Conservation (phyloP, 805 yeast species). For the Kodamaea laetipori region DNA sequence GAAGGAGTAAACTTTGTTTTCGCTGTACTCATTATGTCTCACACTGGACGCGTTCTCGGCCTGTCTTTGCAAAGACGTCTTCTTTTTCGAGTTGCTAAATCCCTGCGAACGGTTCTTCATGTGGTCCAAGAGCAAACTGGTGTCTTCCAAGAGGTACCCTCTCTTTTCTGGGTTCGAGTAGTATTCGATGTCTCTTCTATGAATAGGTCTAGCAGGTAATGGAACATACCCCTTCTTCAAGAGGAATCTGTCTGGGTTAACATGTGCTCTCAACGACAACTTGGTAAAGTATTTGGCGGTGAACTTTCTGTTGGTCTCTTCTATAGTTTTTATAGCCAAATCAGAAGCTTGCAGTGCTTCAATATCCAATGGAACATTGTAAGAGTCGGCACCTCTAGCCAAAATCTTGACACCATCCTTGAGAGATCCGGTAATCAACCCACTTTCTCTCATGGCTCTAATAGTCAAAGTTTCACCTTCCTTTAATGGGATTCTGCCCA, state of each 20-base stretch:
- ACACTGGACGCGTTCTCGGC: constrained; percentile 33
- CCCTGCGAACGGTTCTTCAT: constrained; percentile 23
- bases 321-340: constrained; percentile 73
- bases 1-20: constrained; percentile 15
- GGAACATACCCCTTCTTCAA: constrained; percentile 79
- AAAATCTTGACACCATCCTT: constrained; percentile 81
- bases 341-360: constrained; percentile 83
- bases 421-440: constrained; percentile 70
- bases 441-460: constrained; percentile 71
- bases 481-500: constrained; percentile 60
- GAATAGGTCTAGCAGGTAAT: constrained; percentile 80
- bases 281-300: constrained; percentile 67
- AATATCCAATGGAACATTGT: constrained; percentile 63
- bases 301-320: constrained; percentile 69
- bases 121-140: constrained; percentile 41
- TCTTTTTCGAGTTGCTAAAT: constrained; percentile 28
- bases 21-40: constrained; percentile 16
- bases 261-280: constrained; percentile 71
- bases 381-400: constrained; percentile 58
- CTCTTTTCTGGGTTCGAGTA: constrained; percentile 71
- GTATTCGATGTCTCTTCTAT: constrained; percentile 74
- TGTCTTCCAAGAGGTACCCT: constrained; percentile 65
- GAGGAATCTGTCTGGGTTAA: constrained; percentile 70
- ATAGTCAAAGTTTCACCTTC: constrained; percentile 71
- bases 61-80: constrained; percentile 38